phyloP scores from a whole-genome alignment of 331 rosid genomes.

The Acacia concinna region DNA sequence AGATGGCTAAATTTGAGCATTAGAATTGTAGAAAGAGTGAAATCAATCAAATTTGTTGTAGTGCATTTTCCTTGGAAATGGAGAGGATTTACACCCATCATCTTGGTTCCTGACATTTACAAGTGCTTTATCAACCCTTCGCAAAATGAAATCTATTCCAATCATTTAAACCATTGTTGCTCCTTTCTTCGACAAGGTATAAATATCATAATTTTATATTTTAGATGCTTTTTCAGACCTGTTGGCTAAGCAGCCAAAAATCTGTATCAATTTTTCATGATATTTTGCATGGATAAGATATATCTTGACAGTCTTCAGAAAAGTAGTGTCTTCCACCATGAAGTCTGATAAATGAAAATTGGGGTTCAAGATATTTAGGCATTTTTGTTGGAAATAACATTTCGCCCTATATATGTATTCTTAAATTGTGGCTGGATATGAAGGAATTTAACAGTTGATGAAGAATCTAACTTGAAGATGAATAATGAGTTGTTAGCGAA shows the following conservation, averaged over 20 bases:
- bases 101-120: neutral
- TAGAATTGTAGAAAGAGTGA: neutral
- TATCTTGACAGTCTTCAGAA: neutral
- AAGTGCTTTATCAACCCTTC: neutral
- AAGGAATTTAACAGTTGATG: slow-evolving; percentile 13
- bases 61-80: neutral
- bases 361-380: neutral
- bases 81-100: neutral
- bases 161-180: neutral
- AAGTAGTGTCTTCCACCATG: neutral
- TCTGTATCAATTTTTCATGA: neutral
- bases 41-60: neutral
- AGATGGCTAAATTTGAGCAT: neutral
- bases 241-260: neutral
- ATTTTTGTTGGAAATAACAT: neutral
- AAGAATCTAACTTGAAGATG: neutral
- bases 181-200: neutral
- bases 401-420: neutral
- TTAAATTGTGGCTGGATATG: slow-evolving; percentile 17
- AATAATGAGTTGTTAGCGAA: slow-evolving; percentile 19
- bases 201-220: neutral
- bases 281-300: neutral
- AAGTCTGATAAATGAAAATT: neutral
- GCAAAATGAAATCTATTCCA: neutral
- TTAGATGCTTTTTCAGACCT: neutral